Evolutionary conservation across 139 green algal genomes (phyloP), one percentile per base, ranked within the genome.

Genomic region (Microglena sp.): DNA sequence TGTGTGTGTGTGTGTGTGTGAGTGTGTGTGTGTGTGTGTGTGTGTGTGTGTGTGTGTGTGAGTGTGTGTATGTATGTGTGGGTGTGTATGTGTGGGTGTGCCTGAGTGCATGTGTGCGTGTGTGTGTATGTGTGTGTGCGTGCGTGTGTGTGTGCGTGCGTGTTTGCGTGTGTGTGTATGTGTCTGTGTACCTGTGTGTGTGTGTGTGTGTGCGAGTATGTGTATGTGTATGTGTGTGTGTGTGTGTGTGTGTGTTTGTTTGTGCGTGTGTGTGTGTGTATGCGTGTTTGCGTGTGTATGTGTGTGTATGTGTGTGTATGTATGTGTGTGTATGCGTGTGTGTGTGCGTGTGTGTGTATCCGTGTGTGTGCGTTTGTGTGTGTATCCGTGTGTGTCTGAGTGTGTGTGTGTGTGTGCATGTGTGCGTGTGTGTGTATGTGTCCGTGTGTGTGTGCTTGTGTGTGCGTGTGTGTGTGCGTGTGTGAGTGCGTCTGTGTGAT

Each of bases 81-180:
- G 55, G n/a, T n/a, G n/a, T n/a, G n/a, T n/a, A n/a, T n/a, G n/a
- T n/a, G n/a, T n/a, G n/a, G n/a, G n/a, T n/a, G n/a, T n/a, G n/a
- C n/a, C n/a, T n/a, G n/a, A n/a, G n/a, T n/a, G n/a, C n/a, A n/a
- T n/a, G n/a, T n/a, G 40, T 50, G 40, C 18, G 40, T 50, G 40
- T 50, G 40, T 50, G 40, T 50, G 40, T 50, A 18, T 50, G 40
- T 50, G 40, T 50, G 40, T 50, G 40, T 50, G 40, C 18, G 40
- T 50, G 40, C 40, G 40, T 50, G 40, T 50, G 40, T 50, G 40
- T 50, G 40, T 50, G 40, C 40, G 40, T 50, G 40, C 40, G 40
- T 50, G 40, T 18, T 11, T 18, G 40, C 40, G 40, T 50, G 40
- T 18, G 40, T 50, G 40, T 18, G 40, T 50, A 18, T 50, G 40